Conservation (phyloP, 2,329 filamentous ascomycete genomes). For the Emydomyces testavorans region DNA sequence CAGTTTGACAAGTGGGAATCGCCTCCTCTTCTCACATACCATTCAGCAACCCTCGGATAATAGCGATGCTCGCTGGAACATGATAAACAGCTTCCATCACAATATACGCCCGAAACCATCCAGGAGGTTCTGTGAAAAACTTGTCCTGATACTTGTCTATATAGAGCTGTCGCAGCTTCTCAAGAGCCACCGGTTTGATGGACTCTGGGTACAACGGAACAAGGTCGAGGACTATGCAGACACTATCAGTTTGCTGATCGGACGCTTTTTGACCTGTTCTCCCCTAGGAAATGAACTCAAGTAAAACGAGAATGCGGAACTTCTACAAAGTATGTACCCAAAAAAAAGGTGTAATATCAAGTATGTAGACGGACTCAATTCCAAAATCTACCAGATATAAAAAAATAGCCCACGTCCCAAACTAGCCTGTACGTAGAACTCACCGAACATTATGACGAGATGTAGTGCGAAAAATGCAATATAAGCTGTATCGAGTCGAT, state of each 20-base stretch:
- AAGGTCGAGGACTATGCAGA: constrained; percentile 46
- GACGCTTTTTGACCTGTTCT: too few relatives aligned
- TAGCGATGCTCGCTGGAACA: constrained; percentile 50
- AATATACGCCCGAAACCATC: constrained; percentile 48
- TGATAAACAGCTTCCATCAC: constrained; percentile 52
- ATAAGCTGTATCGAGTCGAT: constrained; percentile 33
- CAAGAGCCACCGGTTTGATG: constrained; percentile 41
- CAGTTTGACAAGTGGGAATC: too few relatives aligned
- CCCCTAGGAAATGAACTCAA: too few relatives aligned
- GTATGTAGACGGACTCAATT: too few relatives aligned
- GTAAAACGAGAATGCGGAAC: too few relatives aligned
- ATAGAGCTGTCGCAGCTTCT: constrained; percentile 45
- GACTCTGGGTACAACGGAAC: constrained; percentile 46
- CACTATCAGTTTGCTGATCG: not conserved
- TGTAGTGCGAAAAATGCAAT: constrained; percentile 52
- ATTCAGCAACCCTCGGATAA: constrained; percentile 43
- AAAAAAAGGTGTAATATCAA: too few relatives aligned
- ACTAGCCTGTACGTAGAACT: constrained; percentile 17
- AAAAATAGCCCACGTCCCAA: too few relatives aligned
- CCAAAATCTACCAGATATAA: too few relatives aligned
- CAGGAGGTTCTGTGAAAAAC: constrained; percentile 49
- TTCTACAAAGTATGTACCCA: too few relatives aligned
- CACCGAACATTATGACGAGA: constrained; percentile 51
- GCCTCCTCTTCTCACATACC: constrained; percentile 30
- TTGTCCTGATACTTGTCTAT: constrained; percentile 50